Base-by-base conservation (phyloP, 441 rosid genomes). In the Erodium moschatum region DNA sequence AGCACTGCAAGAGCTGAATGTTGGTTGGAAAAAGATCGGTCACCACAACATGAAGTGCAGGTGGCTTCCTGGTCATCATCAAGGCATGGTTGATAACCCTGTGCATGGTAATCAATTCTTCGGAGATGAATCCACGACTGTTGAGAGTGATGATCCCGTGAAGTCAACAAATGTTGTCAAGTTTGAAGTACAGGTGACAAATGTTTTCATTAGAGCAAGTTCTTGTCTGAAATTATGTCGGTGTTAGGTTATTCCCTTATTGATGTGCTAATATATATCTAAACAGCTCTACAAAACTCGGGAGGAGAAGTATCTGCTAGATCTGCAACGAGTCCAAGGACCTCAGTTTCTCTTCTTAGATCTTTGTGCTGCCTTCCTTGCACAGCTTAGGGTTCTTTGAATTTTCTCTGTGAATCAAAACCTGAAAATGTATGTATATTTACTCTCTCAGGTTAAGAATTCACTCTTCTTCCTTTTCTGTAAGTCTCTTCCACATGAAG, bases 31-130 rank as follows among this genome's bases (percentile, higher is more conserved):
- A 81, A 91, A 87, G 87, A 89, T 89, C 56, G 96, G 97, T 67
- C 97, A 88, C 68, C 89, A 91, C 86, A 91, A 91, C 84, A 89
- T 94, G 98, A 94, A 91, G 79, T 94, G 97, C 82, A 76, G 91
- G 84, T 94, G 99, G 99, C 79, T 86, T 78, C 91, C 95, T 64
- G 83, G 88, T 66, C 72, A 77, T 69, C 83, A 74, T 48, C 81
- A 78, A 72, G 90, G 85, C 79, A 88, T 87, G 88, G 79, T 83
- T 38, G 81, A 84, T 70, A 79, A 82, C 75, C 73, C 81, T 7
- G 74, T 76, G 73, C 87, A 81, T 33, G 76, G 70, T 66, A 85
- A 82, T 79, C 75, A 79, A 69, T 86, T 81, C 67, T 83, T 85
- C 60, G 93, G 96, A 20, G 96, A 88, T 67, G 96, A 89, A 75